These are phyloP conservation scores for Pythium brassicae DNA, from an alignment of 352 stramenopile genomes.

Conservation along the genomic window DNA sequence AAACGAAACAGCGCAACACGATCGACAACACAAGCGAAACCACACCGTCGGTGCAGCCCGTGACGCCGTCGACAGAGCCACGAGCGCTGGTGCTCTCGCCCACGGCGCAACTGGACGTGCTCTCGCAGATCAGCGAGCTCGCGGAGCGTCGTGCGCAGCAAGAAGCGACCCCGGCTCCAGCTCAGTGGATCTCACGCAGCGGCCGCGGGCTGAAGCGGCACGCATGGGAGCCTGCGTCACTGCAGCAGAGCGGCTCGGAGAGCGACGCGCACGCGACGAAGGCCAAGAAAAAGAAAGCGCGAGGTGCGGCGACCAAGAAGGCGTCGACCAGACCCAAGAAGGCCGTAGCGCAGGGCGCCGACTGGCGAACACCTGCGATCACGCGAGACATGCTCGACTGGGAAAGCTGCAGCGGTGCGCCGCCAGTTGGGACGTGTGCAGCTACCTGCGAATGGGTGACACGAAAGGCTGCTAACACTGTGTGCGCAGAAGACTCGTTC, in stretches of 20 bases:
- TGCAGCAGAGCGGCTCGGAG: background rate
- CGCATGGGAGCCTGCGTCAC: background rate
- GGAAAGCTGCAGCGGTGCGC: conserved; percentile 62
- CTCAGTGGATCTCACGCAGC: background rate
- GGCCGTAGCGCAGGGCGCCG: background rate
- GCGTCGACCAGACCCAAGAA: background rate
- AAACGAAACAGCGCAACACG: too few species aligned
- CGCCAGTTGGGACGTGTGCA: background rate
- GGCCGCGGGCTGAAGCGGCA: background rate
- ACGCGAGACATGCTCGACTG: conserved; percentile 49
- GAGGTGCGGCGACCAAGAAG: conserved; percentile 1
- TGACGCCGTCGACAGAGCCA: background rate
- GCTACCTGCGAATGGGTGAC: too few species aligned
- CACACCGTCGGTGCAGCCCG: too few species aligned
- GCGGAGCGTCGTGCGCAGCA: conserved; percentile 28
- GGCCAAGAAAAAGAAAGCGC: conserved; percentile 5
- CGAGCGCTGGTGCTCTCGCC: conserved; percentile 50
- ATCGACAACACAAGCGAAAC: too few species aligned
- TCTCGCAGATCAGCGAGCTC: conserved; percentile 74
- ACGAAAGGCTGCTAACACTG: background rate
- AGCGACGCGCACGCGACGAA: background rate
- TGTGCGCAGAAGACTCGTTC: conserved; percentile 28
- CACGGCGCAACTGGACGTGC: conserved; percentile 62
- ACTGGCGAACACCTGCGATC: conserved; percentile 1
- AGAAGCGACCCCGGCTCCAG: background rate